These are phyloP conservation scores for Nemophila menziesii DNA, from an alignment of 257 asterid species.

Conservation along the genomic window DNA sequence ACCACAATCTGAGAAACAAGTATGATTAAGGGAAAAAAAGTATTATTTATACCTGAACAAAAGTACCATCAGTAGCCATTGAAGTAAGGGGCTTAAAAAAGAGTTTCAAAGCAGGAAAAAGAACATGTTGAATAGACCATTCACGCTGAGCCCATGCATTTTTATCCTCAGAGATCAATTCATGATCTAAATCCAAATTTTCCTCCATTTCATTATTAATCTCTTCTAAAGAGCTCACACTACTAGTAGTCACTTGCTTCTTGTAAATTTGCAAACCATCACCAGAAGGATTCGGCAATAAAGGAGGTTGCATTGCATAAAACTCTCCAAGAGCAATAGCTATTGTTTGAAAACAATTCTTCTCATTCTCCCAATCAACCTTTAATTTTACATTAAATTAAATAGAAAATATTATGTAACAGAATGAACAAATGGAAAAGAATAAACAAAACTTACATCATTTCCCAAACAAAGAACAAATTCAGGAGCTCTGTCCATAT, in stretches of 20 bases:
- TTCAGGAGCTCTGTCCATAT: constrained; percentile 95
- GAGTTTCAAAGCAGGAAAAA: constrained; percentile 82
- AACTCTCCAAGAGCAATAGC: constrained; percentile 92
- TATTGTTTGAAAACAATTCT: constrained; percentile 68
- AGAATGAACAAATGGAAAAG: not conserved
- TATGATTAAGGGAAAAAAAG: not conserved
- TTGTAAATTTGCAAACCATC: constrained; percentile 66
- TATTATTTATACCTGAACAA: constrained; percentile 52
- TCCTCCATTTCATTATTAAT: constrained; percentile 26
- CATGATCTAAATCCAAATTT: constrained; percentile 47
- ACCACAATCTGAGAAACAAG: not conserved
- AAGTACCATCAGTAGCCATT: constrained; percentile 91
- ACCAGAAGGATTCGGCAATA: constrained; percentile 87
- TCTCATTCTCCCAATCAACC: constrained; percentile 93
- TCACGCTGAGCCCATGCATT: constrained; percentile 94
- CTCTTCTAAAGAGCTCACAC: constrained; percentile 25
- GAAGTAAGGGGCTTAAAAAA: constrained; percentile 73
- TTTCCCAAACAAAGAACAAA: constrained; percentile 89
- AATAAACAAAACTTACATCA: constrained; percentile 54
- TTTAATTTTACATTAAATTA: too few species aligned
- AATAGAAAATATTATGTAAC: too few species aligned
- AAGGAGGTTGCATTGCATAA: constrained; percentile 87
- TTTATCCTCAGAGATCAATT: constrained; percentile 70
- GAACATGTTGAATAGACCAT: constrained; percentile 87
- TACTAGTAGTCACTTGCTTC: constrained; percentile 26